A percentile compares a stretch with the other conserved stretches of the same genome.
Evolutionary conservation across 805 yeast species (phyloP).

Genomic region (Sugiyamaella smithiae): DNA sequence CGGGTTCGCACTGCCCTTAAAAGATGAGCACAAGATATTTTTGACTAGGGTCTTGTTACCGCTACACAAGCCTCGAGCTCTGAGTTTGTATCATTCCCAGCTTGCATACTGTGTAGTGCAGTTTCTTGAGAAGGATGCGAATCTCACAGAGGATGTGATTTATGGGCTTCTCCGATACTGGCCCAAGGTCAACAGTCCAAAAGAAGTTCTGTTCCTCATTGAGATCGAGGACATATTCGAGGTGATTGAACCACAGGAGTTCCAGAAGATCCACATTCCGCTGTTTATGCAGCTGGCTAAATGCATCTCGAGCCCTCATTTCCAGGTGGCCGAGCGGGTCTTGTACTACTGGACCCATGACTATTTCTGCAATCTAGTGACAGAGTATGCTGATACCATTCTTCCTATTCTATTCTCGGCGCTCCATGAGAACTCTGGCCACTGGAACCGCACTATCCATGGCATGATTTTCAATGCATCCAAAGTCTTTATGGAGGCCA

Average conservation of each 20-base stretch:
- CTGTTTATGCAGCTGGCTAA: constrained; percentile 89
- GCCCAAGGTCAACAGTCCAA: constrained; percentile 95
- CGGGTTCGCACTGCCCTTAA: constrained; percentile 95
- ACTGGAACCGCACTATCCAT: constrained; percentile 94
- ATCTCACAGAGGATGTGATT: constrained; percentile 91
- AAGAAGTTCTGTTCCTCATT: constrained; percentile 92
- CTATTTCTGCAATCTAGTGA: constrained; percentile 82
- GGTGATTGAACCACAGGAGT: constrained; percentile 91
- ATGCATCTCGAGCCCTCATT: constrained; percentile 92
- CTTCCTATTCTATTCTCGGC: constrained; percentile 90
- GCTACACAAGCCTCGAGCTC: constrained; percentile 83
- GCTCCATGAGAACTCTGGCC: constrained; percentile 78
- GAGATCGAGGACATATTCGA: constrained; percentile 97
- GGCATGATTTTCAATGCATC: constrained; percentile 87
- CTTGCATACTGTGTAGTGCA: constrained; percentile 96
- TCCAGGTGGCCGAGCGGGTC: constrained; percentile 95
- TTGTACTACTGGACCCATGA: constrained; percentile 93
- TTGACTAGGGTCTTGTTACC: constrained; percentile 84
- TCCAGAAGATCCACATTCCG: constrained; percentile 87
- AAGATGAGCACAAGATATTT: constrained; percentile 94
- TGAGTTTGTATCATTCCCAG: constrained; percentile 93
- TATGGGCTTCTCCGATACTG: constrained; percentile 90
- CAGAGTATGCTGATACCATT: constrained; percentile 84
- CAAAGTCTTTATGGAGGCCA: constrained; percentile 88
- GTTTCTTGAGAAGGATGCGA: constrained; percentile 90